Conservation (phyloP, 176 grass and related monocot genomes). For the Stipa capillata region DNA sequence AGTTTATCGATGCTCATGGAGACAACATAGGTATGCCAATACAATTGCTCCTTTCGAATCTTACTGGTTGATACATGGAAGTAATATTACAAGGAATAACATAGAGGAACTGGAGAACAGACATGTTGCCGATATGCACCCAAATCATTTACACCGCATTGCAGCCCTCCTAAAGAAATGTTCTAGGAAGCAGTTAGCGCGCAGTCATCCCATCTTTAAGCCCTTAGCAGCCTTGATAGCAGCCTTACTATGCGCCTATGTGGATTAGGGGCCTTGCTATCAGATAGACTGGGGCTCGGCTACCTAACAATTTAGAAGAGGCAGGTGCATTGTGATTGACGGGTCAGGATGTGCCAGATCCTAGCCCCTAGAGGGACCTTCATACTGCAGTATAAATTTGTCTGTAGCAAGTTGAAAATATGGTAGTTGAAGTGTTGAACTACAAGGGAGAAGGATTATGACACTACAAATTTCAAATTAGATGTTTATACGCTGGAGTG, state of each 20-base stretch:
- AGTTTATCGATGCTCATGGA: conserved; percentile 19
- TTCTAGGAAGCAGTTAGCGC: not conserved
- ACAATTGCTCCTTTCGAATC: not conserved
- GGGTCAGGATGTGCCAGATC: not conserved
- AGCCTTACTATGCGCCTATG: not conserved
- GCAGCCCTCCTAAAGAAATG: not conserved
- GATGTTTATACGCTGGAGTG: not conserved
- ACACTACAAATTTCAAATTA: not conserved
- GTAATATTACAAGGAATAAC: not conserved
- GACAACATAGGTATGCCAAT: not conserved
- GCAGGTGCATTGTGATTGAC: not conserved
- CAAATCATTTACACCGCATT: not conserved
- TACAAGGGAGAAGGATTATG: conserved; percentile 7
- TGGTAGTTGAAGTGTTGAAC: not conserved
- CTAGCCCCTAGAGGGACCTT: not conserved
- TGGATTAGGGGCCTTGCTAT: not conserved
- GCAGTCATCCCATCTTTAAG: not conserved
- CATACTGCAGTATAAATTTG: not conserved
- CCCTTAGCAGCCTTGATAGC: not conserved
- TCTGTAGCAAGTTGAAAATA: not conserved
- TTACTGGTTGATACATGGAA: not conserved
- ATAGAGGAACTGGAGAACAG: not conserved
- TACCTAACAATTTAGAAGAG: not conserved
- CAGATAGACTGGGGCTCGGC: not conserved
- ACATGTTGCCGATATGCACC: not conserved